These are phyloP conservation scores for Massariosphaeria phaeospora DNA, from an alignment of 495 filamentous ascomycete species.

Conservation along the genomic window DNA sequence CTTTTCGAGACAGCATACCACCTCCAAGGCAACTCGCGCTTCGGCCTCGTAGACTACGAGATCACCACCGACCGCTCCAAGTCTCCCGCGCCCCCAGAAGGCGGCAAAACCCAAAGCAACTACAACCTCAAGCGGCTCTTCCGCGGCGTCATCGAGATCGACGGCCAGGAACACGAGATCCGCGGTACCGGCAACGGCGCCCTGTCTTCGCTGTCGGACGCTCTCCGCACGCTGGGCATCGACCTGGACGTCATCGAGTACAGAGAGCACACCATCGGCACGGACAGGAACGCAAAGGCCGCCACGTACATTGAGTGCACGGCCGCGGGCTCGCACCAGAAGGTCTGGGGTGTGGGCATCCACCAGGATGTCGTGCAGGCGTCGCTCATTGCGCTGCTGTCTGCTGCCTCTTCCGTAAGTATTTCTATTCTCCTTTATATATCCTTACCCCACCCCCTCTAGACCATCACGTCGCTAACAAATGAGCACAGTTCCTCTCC, in stretches of 20 bases:
- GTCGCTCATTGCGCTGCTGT: constrained; percentile 81
- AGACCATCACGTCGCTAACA: constrained; percentile 5
- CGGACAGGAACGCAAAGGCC: constrained; percentile 75
- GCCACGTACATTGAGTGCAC: constrained; percentile 92
- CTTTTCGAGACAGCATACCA: constrained; percentile 88
- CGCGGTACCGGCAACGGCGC: constrained; percentile 82
- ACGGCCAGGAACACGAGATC: constrained; percentile 72
- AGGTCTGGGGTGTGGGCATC: constrained; percentile 93
- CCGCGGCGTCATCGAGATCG: constrained; percentile 79
- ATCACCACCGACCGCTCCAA: constrained; percentile 79
- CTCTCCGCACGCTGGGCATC: constrained; percentile 73
- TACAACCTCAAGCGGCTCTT: constrained; percentile 78
- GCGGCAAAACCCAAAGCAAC: constrained; percentile 65
- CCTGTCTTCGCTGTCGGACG: constrained; percentile 80
- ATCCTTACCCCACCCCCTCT: background rate
- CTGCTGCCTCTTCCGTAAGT: constrained; percentile 84
- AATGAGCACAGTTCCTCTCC: constrained; percentile 49
- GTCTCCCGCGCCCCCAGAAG: constrained; percentile 62
- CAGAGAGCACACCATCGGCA: constrained; percentile 90
- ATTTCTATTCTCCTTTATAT: background rate
- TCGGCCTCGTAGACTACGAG: constrained; percentile 85
- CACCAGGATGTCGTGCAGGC: constrained; percentile 93
- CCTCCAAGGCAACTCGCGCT: constrained; percentile 72
- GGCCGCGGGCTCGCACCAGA: constrained; percentile 59
- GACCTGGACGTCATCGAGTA: constrained; percentile 91